These are phyloP conservation scores for Cupressus sempervirens DNA, from an alignment of 75 land plant genomes.

Conservation along the genomic window DNA sequence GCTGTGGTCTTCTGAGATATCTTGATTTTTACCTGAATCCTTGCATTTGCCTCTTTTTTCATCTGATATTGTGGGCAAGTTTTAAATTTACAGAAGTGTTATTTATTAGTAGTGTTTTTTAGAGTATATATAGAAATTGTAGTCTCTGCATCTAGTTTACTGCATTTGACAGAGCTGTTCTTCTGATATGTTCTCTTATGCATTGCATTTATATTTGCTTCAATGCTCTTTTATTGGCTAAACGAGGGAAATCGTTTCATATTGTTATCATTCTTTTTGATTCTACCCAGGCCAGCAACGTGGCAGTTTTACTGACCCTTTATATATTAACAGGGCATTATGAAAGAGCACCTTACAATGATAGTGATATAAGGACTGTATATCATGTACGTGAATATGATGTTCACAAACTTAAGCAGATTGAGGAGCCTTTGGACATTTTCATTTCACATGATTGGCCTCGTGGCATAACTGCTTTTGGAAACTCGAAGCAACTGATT, in stretches of 20 bases:
- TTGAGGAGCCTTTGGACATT: conserved; percentile 74
- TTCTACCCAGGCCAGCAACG: not conserved
- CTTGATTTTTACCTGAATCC: not conserved
- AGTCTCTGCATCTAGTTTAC: not conserved
- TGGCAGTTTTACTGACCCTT: not conserved
- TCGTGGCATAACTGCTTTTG: conserved; percentile 71
- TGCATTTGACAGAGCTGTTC: not conserved
- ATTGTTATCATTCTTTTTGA: not conserved
- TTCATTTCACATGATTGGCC: conserved; percentile 99
- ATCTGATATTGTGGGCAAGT: not conserved
- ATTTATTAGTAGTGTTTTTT: not conserved
- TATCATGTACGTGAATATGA: conserved; percentile 96
- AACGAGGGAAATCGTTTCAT: not conserved
- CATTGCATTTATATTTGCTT: not conserved
- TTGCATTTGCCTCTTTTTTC: not conserved
- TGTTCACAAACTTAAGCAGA: conserved; percentile 81
- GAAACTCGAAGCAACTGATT: conserved; percentile 54
- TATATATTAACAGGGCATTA: conserved; percentile 61
- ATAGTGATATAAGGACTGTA: conserved; percentile 62
- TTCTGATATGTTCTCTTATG: not conserved
- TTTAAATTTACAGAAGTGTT: not conserved
- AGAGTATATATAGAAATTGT: not conserved
- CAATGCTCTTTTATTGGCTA: not conserved
- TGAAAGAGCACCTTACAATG: conserved; percentile 85
- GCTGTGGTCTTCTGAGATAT: not conserved